Evolutionary conservation across 306 rosid species (phyloP), one percentile per base, ranked within the genome.

Genomic region (Dryas drummondii): DNA sequence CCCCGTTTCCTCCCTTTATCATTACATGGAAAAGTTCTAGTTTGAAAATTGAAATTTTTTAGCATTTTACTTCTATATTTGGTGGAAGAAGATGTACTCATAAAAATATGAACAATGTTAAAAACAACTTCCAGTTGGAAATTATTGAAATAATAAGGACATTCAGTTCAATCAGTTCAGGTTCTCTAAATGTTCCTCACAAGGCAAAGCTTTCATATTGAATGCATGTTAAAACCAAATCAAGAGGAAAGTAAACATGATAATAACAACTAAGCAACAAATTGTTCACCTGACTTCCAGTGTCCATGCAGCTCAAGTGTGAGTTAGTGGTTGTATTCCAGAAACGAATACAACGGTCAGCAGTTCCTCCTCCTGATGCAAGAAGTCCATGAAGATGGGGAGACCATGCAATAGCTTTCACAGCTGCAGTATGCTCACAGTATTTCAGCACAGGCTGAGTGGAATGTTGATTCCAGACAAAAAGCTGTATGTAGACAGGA

Each of bases 361-460:
- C 99, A 48, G 99, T 96, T 80, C 99, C 99, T 74, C 99, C 99
- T 26, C 98, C 99, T 41, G 99, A 96, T 77, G 99, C 99, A 67
- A 96, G 98, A 84, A 96, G 99, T 75, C 99, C 99, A 78, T 96
- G 99, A 79, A 90, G 92, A 90, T 92, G 98, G 64, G 99, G 99
- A 68, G 98, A 96, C 99, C 99, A 96, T 65, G 98, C 99, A 84
- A 96, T 96, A 68, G 99, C 99, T 85, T 96, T 96, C 62, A 96
- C 99, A 54, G 99, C 99, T 27, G 99, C 99, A 54, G 99, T 92
- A 81, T 96, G 98, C 85, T 96, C 97, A 78, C 90, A 88, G 86
- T 86, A 96, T 77, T 89, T 96, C 75, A 96, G 88, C 51, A 96
- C 86, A n/a, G 99, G 99, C 56, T 96, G 99, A 70, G 89, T 89